phyloP scores from a whole-genome alignment of 1,284 basidiomycete genomes.

The Malassezia caprae region DNA sequence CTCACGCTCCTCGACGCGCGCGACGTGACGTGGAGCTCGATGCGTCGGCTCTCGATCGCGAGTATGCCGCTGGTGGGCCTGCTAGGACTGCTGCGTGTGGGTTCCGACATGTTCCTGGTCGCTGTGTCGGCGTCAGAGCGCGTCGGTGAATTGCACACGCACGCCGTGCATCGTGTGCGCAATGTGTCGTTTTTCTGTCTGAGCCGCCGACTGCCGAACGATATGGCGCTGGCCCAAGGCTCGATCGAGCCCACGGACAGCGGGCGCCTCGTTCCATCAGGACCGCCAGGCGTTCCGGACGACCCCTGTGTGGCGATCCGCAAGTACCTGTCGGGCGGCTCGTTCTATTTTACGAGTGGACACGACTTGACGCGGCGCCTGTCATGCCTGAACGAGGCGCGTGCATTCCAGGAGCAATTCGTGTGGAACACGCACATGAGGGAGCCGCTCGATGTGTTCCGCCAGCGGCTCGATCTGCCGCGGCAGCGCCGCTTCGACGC shows the following conservation, averaged over 20 bases:
- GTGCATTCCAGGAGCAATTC: conserved; percentile 48
- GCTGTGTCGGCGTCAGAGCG: conserved; percentile 26
- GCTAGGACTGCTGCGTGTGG: conserved; percentile 7
- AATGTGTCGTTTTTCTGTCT: conserved; percentile 40
- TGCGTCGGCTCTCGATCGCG: not conserved
- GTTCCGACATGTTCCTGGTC: conserved; percentile 31
- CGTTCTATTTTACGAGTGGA: conserved; percentile 81
- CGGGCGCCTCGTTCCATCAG: conserved; percentile 22
- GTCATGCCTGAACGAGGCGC: conserved; percentile 21
- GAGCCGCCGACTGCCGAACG: conserved; percentile 33
- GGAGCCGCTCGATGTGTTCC: conserved; percentile 67
- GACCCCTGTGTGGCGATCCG: conserved; percentile 81
- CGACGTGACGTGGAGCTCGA: not conserved
- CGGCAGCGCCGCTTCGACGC: conserved; percentile 55
- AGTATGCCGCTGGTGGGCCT: conserved; percentile 7
- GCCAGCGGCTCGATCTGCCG: conserved; percentile 60
- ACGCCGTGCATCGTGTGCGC: conserved; percentile 28
- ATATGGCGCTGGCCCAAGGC: conserved; percentile 16
- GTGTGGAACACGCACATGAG: conserved; percentile 78
- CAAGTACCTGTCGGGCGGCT: conserved; percentile 80
- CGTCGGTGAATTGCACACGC: conserved; percentile 28
- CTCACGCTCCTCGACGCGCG: not conserved
- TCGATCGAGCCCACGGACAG: conserved; percentile 14
- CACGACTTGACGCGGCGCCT: conserved; percentile 62
- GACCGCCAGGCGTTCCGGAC: conserved; percentile 50